These are phyloP conservation scores for Theobroma grandiflorum DNA, from an alignment of 441 rosid species.

Conservation along the genomic window DNA sequence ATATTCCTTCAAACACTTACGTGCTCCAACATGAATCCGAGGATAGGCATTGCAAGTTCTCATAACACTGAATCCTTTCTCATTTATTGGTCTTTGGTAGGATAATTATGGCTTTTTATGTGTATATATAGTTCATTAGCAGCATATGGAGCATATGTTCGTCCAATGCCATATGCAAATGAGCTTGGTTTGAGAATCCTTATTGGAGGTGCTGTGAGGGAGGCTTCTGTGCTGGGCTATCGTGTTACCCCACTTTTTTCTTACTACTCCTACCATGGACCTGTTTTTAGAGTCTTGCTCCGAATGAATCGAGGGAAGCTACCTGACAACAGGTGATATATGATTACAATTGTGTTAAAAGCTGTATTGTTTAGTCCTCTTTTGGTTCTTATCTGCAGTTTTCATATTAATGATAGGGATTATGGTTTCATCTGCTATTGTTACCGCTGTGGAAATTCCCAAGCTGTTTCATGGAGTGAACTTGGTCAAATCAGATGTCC, in stretches of 20 bases:
- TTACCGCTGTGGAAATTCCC: conserved; percentile 71
- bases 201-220: conserved; percentile 92
- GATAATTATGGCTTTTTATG: conserved; percentile 11
- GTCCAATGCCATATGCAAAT: conserved; percentile 90
- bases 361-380: neutral
- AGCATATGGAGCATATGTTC: conserved; percentile 87
- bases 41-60: neutral
- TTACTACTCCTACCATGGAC: conserved; percentile 88
- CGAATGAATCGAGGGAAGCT: conserved; percentile 66
- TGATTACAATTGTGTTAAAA: neutral
- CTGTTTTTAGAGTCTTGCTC: conserved; percentile 83
- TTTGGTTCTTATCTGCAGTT: conserved; percentile 20
- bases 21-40: neutral
- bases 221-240: conserved; percentile 86
- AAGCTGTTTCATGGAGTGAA: conserved; percentile 66
- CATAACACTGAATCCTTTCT: neutral
- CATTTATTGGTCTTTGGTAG: conserved; percentile 8
- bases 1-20: neutral
- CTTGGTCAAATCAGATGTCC: conserved; percentile 73
- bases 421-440: conserved; percentile 90
- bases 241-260: conserved; percentile 81
- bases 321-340: conserved; percentile 59
- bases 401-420: conserved; percentile 49
- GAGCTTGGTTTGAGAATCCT: conserved; percentile 93
- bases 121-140: conserved; percentile 71